phyloP scores from a whole-genome alignment of 2,329 filamentous ascomycete species.

The Monascus ruber region DNA sequence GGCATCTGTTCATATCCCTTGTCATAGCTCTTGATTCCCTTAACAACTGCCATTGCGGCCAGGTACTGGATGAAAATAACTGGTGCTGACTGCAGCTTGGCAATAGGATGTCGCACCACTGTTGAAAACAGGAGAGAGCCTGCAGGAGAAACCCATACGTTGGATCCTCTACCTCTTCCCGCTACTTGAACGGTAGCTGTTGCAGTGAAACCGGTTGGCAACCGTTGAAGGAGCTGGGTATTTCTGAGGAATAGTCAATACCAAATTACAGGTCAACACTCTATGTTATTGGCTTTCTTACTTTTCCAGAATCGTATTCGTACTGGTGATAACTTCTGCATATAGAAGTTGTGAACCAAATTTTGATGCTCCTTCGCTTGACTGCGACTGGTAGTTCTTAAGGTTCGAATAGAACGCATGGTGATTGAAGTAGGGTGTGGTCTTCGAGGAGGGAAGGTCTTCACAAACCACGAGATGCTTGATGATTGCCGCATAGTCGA shows the following conservation, averaged over 20 bases:
- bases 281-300: constrained; percentile 21
- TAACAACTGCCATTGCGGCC: constrained; percentile 73
- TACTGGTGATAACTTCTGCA: constrained; percentile 85
- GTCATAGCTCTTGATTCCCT: constrained; percentile 72
- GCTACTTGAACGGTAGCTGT: constrained; percentile 81
- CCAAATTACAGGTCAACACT: too few relatives aligned
- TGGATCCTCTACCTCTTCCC: constrained; percentile 75
- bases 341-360: constrained; percentile 78
- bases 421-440: constrained; percentile 82
- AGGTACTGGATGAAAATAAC: constrained; percentile 94
- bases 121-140: constrained; percentile 82
- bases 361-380: constrained; percentile 42
- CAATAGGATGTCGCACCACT: constrained; percentile 69
- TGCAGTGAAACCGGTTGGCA: constrained; percentile 78
- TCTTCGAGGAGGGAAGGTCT: constrained; percentile 54
- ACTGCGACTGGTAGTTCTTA: constrained; percentile 50
- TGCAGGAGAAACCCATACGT: constrained; percentile 88
- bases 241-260: constrained; percentile 45
- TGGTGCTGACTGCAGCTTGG: constrained; percentile 59
- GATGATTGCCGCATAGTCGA: constrained; percentile 62
- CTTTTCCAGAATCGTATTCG: constrained; percentile 88
- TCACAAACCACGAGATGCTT: constrained; percentile 69
- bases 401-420: constrained; percentile 64
- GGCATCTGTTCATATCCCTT: constrained; percentile 62
- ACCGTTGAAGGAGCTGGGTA: constrained; percentile 57